These are phyloP conservation scores for Singerocomus rubriflavus DNA, from an alignment of 1,284 basidiomycete genomes.

Conservation along the genomic window DNA sequence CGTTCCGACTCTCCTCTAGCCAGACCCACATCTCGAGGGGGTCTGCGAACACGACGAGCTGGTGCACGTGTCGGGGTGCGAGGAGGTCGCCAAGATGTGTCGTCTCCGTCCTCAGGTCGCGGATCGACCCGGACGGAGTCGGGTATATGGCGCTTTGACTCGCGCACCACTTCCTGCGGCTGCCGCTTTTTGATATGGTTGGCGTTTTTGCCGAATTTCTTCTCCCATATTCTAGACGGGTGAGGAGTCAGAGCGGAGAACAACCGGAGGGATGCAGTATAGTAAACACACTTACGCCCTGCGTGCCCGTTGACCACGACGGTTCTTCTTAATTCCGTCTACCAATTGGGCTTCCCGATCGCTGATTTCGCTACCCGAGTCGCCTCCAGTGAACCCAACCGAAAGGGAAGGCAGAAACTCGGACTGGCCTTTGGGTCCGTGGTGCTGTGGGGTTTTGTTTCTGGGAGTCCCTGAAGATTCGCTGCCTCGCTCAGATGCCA, in stretches of 20 bases:
- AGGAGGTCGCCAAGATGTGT: background rate
- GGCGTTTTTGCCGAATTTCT: conserved; percentile 88
- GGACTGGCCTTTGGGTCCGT: conserved; percentile 45
- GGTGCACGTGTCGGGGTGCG: background rate
- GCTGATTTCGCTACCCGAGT: conserved; percentile 77
- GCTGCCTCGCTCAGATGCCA: conserved; percentile 15
- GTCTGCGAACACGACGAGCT: background rate
- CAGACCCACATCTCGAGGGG: background rate
- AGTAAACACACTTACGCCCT: conserved; percentile 67
- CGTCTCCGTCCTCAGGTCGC: conserved; percentile 13
- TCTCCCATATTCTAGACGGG: conserved; percentile 86
- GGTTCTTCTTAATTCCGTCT: conserved; percentile 74
- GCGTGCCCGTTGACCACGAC: conserved; percentile 88
- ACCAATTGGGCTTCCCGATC: conserved; percentile 61
- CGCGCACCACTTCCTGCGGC: conserved; percentile 22
- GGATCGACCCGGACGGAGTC: conserved; percentile 15
- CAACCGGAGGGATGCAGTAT: background rate
- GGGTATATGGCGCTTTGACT: conserved; percentile 11
- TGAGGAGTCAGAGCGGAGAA: conserved; percentile 10
- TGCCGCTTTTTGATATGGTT: conserved; percentile 81
- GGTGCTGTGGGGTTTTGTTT: conserved; percentile 4
- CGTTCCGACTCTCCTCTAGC: background rate
- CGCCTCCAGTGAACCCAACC: conserved; percentile 79
- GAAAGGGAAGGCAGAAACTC: conserved; percentile 88
- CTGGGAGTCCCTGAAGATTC: conserved; percentile 15